Evolutionary conservation across 805 yeast species (phyloP), one percentile per base, ranked within the genome.

Genomic region (Aciculoconidium aculeatum): DNA sequence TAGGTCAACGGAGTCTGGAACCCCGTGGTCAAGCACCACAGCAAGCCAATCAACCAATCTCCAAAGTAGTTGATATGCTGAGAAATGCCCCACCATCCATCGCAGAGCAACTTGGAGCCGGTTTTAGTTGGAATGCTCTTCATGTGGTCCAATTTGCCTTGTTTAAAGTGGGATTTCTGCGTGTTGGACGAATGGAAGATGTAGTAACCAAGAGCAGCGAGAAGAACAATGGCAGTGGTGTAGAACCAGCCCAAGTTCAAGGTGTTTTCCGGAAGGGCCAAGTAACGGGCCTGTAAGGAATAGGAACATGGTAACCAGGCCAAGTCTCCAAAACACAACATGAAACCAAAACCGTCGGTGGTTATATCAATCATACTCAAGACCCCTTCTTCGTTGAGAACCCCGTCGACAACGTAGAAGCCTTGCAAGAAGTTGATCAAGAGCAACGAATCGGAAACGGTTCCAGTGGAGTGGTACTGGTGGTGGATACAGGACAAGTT

Each of bases 31-130:
- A 92, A 64, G 55, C 96, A 86, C 95, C 95, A 90, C 25, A 94
- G 76, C 64, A 83, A 67, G 0, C 96, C 85, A 48, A 87, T 78
- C 23, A 92, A 52, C 88, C 96, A 86, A 61, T 92, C 98, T 23
- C 98, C 98, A 35, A 88, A 70, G 57, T 92, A 92, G 52, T 92
- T 92, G 50, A 85, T 86, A 54, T 92, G 98, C 42, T 94, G 95
- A 5, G 95, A 77, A 11, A 67, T 54, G 2, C 81, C 82, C 98
- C 98, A 92, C 98, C 97, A 92, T 3, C 97, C 96, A 47, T 86
- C 92, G 31, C 77, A 72, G 25, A 92, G 61, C 40, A 92, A 68
- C 48, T 75, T 82, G 15, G 95, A 80, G 1, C 94, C 94, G 10
- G 81, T 74, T 17, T 70, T 63, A 0, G 96, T 80, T 39, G 72